These are phyloP conservation scores for Barnettozyma wickerhamii DNA, from an alignment of 805 yeast species.

Conservation along the genomic window DNA sequence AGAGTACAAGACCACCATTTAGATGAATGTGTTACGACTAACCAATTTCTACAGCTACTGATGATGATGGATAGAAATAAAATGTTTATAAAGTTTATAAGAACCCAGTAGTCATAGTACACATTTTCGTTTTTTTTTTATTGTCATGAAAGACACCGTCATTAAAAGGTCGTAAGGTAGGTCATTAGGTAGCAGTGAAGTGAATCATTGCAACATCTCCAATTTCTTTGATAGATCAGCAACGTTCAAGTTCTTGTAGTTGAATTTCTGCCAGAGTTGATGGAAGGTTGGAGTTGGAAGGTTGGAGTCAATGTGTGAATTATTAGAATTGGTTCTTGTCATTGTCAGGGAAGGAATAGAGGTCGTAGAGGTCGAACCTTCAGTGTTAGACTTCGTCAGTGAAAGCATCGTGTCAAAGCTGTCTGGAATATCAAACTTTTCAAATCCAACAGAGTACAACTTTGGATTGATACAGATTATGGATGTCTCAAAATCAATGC, in stretches of 20 bases:
- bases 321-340: slow-evolving; percentile 21
- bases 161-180: not conserved
- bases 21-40: slow-evolving; percentile 9
- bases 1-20: slow-evolving; percentile 23
- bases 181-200: no score
- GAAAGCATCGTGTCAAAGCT: not conserved
- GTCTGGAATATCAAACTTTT: slow-evolving; percentile 16
- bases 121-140: no score
- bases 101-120: slow-evolving; percentile 2
- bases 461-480: slow-evolving; percentile 21
- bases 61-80: no score
- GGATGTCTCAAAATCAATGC: slow-evolving; percentile 13
- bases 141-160: not conserved
- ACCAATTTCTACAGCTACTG: no score
- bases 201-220: slow-evolving; percentile 11
- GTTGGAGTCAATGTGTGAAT: slow-evolving; percentile 2
- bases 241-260: slow-evolving; percentile 18
- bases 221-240: slow-evolving; percentile 18
- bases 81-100: no score
- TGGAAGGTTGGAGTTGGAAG: slow-evolving; percentile 6
- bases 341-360: slow-evolving; percentile 15
- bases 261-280: slow-evolving; percentile 14
- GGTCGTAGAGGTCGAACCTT: not conserved
- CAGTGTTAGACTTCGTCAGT: not conserved
- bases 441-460: slow-evolving; percentile 20